Conservation (phyloP, 2,329 filamentous ascomycete species). For the Akanthomyces uredinophilus region DNA sequence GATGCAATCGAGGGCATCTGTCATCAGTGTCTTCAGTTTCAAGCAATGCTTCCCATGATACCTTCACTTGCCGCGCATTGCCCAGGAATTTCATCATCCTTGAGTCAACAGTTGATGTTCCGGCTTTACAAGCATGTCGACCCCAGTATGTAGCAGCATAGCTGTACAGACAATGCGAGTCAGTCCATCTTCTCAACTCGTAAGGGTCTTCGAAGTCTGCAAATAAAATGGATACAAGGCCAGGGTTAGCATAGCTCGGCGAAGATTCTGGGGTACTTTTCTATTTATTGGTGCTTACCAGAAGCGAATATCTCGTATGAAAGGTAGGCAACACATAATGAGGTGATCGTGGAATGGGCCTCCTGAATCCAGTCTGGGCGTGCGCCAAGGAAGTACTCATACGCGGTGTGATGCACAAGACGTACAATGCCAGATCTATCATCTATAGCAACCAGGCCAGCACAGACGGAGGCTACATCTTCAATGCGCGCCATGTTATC, state of each 20-base stretch:
- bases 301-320: not conserved
- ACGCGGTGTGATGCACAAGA: conserved; percentile 24
- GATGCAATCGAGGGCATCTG: no score
- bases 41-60: not conserved
- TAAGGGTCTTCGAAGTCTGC: not conserved
- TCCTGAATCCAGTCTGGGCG: not conserved
- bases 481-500: conserved; percentile 28
- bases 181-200: not conserved
- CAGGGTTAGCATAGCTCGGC: no score
- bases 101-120: no score
- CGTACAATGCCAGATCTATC: conserved; percentile 30
- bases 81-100: no score
- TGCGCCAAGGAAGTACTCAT: conserved; percentile 2
- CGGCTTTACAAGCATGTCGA: conserved; percentile 8
- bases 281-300: not conserved
- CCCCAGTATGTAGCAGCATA: conserved; percentile 17
- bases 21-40: not conserved
- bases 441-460: conserved; percentile 35
- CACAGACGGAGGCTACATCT: conserved; percentile 31
- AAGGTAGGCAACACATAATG: not conserved
- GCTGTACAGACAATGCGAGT: conserved; percentile 7
- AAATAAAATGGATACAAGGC: no score
- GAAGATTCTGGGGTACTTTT: no score
- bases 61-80: not conserved
- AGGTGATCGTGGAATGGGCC: not conserved